Percentiles rank a stretch among this genome's conserved stretches.
Evolutionary conservation across 768 basidiomycete species (phyloP).

Genomic region (Neoboletus magnificus): DNA sequence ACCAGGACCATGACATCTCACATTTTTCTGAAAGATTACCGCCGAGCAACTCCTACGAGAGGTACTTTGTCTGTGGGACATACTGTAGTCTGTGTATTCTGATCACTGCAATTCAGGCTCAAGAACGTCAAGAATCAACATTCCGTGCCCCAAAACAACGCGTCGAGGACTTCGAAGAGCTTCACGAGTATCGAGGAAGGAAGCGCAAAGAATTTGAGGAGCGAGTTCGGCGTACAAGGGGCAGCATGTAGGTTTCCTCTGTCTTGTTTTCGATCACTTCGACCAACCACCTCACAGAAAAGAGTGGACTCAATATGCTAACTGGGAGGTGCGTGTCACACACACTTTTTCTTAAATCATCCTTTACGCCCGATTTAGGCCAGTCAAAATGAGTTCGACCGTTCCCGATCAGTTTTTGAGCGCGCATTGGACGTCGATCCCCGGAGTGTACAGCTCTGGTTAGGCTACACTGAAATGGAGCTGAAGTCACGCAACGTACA

Average conservation of each 20-base stretch:
- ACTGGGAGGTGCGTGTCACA: constrained; percentile 63
- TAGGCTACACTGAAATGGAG: constrained; percentile 95
- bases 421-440: constrained; percentile 96
- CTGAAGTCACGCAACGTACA: constrained; percentile 97
- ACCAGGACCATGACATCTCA: constrained; percentile 8
- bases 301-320: constrained; percentile 85
- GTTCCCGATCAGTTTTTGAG: constrained; percentile 94
- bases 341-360: background rate
- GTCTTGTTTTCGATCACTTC: background rate
- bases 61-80: constrained; percentile 38
- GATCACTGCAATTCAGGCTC: constrained; percentile 54
- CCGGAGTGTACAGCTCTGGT: constrained; percentile 86
- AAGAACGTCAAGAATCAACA: constrained; percentile 93
- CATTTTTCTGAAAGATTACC: constrained; percentile 66
- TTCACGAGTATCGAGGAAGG: constrained; percentile 85
- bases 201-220: constrained; percentile 96
- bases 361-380: constrained; percentile 47
- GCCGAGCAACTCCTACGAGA: constrained; percentile 97
- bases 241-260: constrained; percentile 62
- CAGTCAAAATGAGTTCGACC: constrained; percentile 93
- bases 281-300: constrained; percentile 45
- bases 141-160: constrained; percentile 93
- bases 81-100: background rate
- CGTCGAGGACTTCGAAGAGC: constrained; percentile 92
- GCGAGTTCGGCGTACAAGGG: constrained; percentile 72